These are phyloP conservation scores for Russula griseocarnosa DNA, from an alignment of 768 basidiomycete genomes.

Conservation along the genomic window DNA sequence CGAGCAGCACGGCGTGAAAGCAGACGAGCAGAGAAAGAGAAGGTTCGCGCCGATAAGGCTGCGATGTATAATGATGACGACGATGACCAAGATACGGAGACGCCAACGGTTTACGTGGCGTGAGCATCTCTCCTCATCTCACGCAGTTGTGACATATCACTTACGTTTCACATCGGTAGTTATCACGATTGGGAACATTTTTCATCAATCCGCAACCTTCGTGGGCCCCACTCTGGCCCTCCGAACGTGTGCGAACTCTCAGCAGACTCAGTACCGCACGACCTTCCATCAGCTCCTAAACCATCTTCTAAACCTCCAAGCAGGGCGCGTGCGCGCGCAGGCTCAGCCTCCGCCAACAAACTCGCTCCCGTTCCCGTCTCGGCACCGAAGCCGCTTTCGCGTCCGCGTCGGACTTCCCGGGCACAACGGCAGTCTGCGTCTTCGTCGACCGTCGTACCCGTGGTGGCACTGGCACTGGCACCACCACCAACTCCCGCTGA, in stretches of 20 bases:
- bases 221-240: slow-evolving; percentile 75
- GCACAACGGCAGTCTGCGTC: slow-evolving; percentile 12
- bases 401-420: slow-evolving; percentile 20
- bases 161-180: slow-evolving; percentile 36
- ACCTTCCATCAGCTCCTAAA: slow-evolving; percentile 34
- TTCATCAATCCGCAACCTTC: slow-evolving; percentile 84
- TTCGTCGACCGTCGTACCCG: slow-evolving; percentile 14
- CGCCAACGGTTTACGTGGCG: slow-evolving; percentile 73
- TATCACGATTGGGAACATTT: slow-evolving; percentile 97
- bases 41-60: slow-evolving; percentile 24
- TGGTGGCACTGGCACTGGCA: slow-evolving; percentile 15
- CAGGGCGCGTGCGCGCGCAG: slow-evolving; percentile 28
- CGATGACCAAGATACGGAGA: slow-evolving; percentile 31
- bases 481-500: slow-evolving; percentile 35
- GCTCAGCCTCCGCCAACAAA: slow-evolving; percentile 19
- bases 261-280: slow-evolving; percentile 35
- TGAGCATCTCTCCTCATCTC: slow-evolving; percentile 42
- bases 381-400: slow-evolving; percentile 21
- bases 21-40: slow-evolving; percentile 34
- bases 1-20: slow-evolving; percentile 43
- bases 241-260: slow-evolving; percentile 57
- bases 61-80: slow-evolving; percentile 31
- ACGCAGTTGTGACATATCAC: slow-evolving; percentile 17
- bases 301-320: slow-evolving; percentile 29
- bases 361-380: slow-evolving; percentile 25